Base-by-base conservation (phyloP, 805 yeast genomes). In the Ogataea siamensis region DNA sequence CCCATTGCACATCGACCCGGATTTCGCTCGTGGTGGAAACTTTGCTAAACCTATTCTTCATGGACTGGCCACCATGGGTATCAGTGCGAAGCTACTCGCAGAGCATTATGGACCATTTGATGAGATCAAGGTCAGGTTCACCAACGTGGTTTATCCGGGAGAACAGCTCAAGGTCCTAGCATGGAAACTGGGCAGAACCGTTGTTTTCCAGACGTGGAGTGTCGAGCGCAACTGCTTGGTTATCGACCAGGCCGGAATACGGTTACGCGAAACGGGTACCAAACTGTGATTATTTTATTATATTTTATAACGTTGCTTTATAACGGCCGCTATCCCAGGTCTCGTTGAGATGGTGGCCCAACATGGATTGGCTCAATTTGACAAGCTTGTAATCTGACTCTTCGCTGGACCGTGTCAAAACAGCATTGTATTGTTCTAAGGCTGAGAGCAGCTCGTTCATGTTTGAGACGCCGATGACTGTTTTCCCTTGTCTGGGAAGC, bases 1-100 rank as follows among this genome's bases (percentile, higher is more conserved):
- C 64, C 99, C 99, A 43, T 74, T 91, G 53, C 99, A 89, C 68
- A 82, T 91, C 58, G 98, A 91, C 66, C 97, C 98, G 13, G 70
- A 62, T 20, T 83, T 89, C 64, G 97, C 98, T 11, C 76, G 80
- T 47, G 85, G 85, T 40, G 97, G 91, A 32, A 83, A 83, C 45
- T 91, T 91, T 62, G 79, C 78, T 33, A 67, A 69, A 39, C 99
- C 99, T 33, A 91, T 91, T 51, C 73, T 91, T 49, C 99, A 91
- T 66, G 99, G 99, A 28, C 74, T 91, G 64, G 84, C 94, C 55
- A 74, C 86, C 13, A 78, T 86, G 60, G 99, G 99, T 45, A 75
- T 89, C 42, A 67, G 85, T 28, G 83, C 82, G 20, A 87, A 89
- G 61, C 74, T 77, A 12, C 70, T 91, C 48, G 71, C 74, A 53